Percentiles rank a stretch among this genome's conserved stretches.
These are phyloP conservation scores for Glycine latifolia DNA, from an alignment of 306 rosid species.

Conservation along the genomic window DNA sequence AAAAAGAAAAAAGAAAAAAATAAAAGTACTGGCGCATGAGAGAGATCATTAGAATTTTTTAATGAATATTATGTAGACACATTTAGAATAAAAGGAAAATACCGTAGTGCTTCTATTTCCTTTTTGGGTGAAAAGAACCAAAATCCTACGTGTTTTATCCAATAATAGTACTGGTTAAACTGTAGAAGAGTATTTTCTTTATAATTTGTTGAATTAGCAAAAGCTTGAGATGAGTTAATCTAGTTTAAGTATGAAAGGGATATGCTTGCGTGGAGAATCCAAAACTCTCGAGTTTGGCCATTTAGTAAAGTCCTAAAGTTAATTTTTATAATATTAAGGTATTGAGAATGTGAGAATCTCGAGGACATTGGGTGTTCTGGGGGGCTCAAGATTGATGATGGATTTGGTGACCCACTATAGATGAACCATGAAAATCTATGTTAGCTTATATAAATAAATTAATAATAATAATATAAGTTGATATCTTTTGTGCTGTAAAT, in stretches of 20 bases:
- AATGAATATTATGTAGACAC: constrained; percentile 30
- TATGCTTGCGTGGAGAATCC: constrained; percentile 64
- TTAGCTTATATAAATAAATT: constrained; percentile 24
- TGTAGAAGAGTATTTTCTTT: constrained; percentile 4
- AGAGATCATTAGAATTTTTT: constrained; percentile 48
- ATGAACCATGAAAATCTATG: constrained; percentile 56
- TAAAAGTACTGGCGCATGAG: constrained; percentile 47
- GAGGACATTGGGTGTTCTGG: constrained; percentile 53
- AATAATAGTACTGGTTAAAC: background rate
- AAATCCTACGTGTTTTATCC: background rate
- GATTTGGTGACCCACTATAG: constrained; percentile 79
- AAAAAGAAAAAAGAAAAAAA: background rate
- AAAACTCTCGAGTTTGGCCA: constrained; percentile 78
- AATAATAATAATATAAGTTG: background rate
- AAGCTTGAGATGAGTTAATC: constrained; percentile 29
- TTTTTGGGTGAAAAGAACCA: constrained; percentile 36
- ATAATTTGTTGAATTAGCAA: constrained; percentile 38
- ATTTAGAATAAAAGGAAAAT: constrained; percentile 41
- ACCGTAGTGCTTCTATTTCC: background rate
- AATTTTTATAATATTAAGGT: constrained; percentile 33
- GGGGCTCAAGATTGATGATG: constrained; percentile 63
- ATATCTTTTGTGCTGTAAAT: constrained; percentile 66
- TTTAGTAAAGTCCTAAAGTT: constrained; percentile 59
- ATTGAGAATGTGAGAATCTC: constrained; percentile 92
- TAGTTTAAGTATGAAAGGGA: constrained; percentile 30